A percentile compares a stretch with the other conserved stretches of the same genome.
These are phyloP conservation scores for Fusarium clavum DNA, from an alignment of 2,329 filamentous ascomycete species.

Conservation along the genomic window DNA sequence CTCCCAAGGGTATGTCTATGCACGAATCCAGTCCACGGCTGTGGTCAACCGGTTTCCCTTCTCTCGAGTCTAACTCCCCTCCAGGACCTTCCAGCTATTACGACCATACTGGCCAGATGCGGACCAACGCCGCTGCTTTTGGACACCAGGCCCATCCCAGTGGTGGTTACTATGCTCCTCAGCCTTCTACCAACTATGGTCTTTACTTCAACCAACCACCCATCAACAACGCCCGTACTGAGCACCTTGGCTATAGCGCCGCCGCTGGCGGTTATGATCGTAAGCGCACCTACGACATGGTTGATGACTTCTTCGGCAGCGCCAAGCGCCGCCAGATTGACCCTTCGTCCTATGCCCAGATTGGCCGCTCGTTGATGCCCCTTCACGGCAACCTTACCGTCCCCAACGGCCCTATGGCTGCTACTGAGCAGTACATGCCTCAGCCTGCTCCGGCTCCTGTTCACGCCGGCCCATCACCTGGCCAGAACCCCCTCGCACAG, in stretches of 20 bases:
- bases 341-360: slow-evolving; percentile 87
- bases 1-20: slow-evolving; percentile 63
- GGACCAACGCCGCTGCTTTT: slow-evolving; percentile 65
- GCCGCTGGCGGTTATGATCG: slow-evolving; percentile 71
- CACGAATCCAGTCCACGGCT: slow-evolving; percentile 27
- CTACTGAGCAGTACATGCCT: slow-evolving; percentile 66
- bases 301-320: slow-evolving; percentile 94
- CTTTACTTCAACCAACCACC: slow-evolving; percentile 81
- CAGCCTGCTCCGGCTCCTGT: slow-evolving; percentile 57
- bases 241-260: slow-evolving; percentile 73
- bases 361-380: slow-evolving; percentile 87
- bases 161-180: slow-evolving; percentile 68
- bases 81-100: slow-evolving; percentile 69
- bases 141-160: slow-evolving; percentile 65
- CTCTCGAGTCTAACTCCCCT: slow-evolving; percentile 57
- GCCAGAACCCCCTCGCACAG: slow-evolving; percentile 69
- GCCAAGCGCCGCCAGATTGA: slow-evolving; percentile 93
- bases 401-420: slow-evolving; percentile 61
- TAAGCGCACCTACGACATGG: slow-evolving; percentile 86
- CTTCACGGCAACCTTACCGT: slow-evolving; percentile 78
- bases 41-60: slow-evolving; percentile 43
- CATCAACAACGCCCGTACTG: slow-evolving; percentile 64
- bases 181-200: slow-evolving; percentile 70
- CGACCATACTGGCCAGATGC: slow-evolving; percentile 73
- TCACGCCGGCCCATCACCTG: slow-evolving; percentile 67